These are phyloP conservation scores for Gossypium sturtianum DNA, from an alignment of 345 rosid genomes.

Conservation along the genomic window DNA sequence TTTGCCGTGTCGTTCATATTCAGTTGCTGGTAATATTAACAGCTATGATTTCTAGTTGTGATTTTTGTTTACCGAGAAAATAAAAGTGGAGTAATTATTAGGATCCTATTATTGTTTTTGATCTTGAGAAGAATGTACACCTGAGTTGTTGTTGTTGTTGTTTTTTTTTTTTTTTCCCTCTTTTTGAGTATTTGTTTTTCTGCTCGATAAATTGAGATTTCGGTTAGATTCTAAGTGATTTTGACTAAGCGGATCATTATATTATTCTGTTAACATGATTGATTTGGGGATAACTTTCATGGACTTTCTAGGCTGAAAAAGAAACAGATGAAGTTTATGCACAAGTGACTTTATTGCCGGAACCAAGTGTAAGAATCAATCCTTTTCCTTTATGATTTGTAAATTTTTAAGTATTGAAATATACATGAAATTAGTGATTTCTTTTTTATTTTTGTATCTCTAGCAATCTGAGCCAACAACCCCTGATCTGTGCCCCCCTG, in stretches of 20 bases:
- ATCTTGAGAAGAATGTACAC: not conserved
- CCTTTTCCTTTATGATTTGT: slow-evolving; percentile 8
- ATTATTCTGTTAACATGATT: slow-evolving; percentile 1
- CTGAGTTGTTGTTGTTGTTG: too few relatives aligned
- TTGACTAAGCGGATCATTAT: not conserved
- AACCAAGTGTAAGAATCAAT: slow-evolving; percentile 42
- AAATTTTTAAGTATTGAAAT: not conserved
- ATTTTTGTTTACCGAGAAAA: slow-evolving; percentile 12
- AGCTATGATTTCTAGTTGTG: not conserved
- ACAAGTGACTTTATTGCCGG: slow-evolving; percentile 76
- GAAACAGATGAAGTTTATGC: slow-evolving; percentile 98
- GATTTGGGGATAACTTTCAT: slow-evolving; percentile 8
- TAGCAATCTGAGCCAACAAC: slow-evolving; percentile 54
- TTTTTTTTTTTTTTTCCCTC: too few relatives aligned
- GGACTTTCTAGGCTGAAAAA: slow-evolving; percentile 65
- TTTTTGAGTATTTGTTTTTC: not conserved
- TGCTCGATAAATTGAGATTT: not conserved
- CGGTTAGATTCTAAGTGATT: not conserved
- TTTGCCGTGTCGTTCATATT: slow-evolving; percentile 69
- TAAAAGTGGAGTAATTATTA: not conserved
- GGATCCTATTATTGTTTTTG: not conserved
- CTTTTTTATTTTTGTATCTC: not conserved
- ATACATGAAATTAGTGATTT: slow-evolving; percentile 3
- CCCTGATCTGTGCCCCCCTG: slow-evolving; percentile 42
- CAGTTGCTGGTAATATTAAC: slow-evolving; percentile 50